Evolutionary conservation across 2,329 filamentous ascomycete genomes (phyloP).

Genomic region (Davidsoniella neocaledoniae): DNA sequence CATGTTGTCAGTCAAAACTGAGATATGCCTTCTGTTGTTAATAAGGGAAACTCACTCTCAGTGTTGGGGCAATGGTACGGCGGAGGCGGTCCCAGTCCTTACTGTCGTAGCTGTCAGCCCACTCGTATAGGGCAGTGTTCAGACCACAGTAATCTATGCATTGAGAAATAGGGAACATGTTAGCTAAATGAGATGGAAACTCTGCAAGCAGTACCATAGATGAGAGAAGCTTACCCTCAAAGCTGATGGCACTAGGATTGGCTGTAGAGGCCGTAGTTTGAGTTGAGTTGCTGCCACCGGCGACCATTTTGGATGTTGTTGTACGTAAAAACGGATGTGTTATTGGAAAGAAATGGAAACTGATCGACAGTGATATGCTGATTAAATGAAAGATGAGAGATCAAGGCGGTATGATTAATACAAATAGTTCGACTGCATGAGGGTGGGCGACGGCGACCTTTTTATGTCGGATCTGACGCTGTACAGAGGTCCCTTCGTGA

Average conservation of each 20-base stretch:
- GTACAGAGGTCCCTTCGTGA: no score
- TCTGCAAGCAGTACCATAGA: neutral
- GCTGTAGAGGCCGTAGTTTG: neutral
- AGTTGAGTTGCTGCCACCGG: no score
- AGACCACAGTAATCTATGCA: slow-evolving; percentile 16
- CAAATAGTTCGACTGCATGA: no score
- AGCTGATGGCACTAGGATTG: slow-evolving; percentile 8
- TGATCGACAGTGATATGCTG: no score
- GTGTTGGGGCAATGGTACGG: slow-evolving; percentile 41
- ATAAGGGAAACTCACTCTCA: slow-evolving; percentile 10
- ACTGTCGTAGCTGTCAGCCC: slow-evolving; percentile 50
- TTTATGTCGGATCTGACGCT: no score
- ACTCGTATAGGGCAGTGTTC: slow-evolving; percentile 26
- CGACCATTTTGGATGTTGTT: no score
- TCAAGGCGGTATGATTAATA: no score
- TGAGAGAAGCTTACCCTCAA: slow-evolving; percentile 7
- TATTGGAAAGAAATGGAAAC: no score
- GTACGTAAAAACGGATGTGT: no score
- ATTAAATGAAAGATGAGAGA: no score
- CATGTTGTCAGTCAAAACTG: slow-evolving; percentile 33
- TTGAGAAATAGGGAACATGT: neutral
- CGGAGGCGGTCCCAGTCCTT: slow-evolving; percentile 46
- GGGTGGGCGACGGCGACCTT: no score
- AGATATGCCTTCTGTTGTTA: slow-evolving; percentile 40
- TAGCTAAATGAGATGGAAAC: neutral